These are phyloP conservation scores for Lactarius psammicola DNA, from an alignment of 768 basidiomycete genomes.

Conservation along the genomic window DNA sequence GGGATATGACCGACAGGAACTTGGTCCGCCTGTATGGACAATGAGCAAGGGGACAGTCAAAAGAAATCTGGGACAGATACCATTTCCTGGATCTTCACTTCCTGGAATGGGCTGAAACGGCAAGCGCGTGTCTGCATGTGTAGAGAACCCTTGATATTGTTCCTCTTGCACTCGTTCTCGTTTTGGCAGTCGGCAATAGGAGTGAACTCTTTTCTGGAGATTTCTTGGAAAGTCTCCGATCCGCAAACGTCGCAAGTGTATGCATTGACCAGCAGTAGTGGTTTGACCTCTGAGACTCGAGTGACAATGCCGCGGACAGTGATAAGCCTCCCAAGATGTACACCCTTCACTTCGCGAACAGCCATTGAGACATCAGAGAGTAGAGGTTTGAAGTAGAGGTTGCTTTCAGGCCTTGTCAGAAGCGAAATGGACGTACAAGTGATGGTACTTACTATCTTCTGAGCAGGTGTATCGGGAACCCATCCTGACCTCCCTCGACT, in stretches of 20 bases:
- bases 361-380: constrained; percentile 75
- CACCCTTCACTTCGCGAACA: constrained; percentile 86
- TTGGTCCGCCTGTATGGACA: constrained; percentile 79
- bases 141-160: constrained; percentile 82
- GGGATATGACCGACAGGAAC: constrained; percentile 99
- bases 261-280: constrained; percentile 93
- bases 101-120: constrained; percentile 94
- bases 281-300: constrained; percentile 98
- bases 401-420: constrained; percentile 49
- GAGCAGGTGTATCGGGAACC: constrained; percentile 88
- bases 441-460: constrained; percentile 84
- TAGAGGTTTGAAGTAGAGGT: constrained; percentile 90
- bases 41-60: constrained; percentile 17
- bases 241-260: constrained; percentile 99
- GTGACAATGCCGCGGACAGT: constrained; percentile 98
- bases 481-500: constrained; percentile 66
- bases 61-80: constrained; percentile 40
- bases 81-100: constrained; percentile 99
- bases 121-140: constrained; percentile 95
- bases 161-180: constrained; percentile 78
- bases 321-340: constrained; percentile 87
- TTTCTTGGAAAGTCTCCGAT: constrained; percentile 97
- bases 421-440: neutral
- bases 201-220: constrained; percentile 85
- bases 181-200: constrained; percentile 90